Evolutionary conservation across 23 red algal species (phyloP), one percentile per base, ranked within the genome.

Genomic region (Gracilariopsis chorda): DNA sequence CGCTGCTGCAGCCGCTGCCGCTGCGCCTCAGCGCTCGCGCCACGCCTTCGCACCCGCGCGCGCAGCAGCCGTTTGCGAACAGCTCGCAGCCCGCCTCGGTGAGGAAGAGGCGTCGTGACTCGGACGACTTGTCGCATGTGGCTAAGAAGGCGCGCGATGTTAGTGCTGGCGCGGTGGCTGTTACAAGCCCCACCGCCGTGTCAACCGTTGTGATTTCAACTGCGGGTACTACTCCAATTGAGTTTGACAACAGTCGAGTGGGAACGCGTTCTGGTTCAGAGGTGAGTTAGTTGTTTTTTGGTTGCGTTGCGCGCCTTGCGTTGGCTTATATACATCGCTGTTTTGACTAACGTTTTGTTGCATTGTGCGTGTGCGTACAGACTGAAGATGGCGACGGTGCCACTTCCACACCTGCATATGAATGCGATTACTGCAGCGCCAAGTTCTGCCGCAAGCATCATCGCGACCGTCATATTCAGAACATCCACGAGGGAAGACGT

Each of bases 391-490:
- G 28, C 12, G 62, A 85, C 23, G 41, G 58, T 11, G 44, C 27
- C 16, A 51, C 65, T 27, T 32, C 30, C 40, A 68, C 55, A 58
- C 46, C 76, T 7, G 49, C 28, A 9, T 90, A 76, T 39, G 70
- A 77, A 30, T 90, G 86, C 70, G 73, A 78, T 9, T 32, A 35
- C 13, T 90, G 86, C 51, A 16, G 52, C 37, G 45, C 51, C 0
- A 45, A 37, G 37, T 90, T 90, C 53, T 69, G 35, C 9, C 57
- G 86, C 57, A 90, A 90, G 57, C 86, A 90, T 58, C 86, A 90
- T 60, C 51, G 48, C 51, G 70, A 90, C 63, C 57, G 86, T 20
- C 86, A 90, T 34, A 49, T 90, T 35, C 70, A 77, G 39, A 90
- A 90, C 51, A 79, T 90, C 48, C 86, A 90, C 57, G 70, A 90